A percentile compares a stretch with the other conserved stretches of the same genome.
Evolutionary conservation across 2,329 filamentous ascomycete species (phyloP).

Genomic region (Fusarium tuaranense): DNA sequence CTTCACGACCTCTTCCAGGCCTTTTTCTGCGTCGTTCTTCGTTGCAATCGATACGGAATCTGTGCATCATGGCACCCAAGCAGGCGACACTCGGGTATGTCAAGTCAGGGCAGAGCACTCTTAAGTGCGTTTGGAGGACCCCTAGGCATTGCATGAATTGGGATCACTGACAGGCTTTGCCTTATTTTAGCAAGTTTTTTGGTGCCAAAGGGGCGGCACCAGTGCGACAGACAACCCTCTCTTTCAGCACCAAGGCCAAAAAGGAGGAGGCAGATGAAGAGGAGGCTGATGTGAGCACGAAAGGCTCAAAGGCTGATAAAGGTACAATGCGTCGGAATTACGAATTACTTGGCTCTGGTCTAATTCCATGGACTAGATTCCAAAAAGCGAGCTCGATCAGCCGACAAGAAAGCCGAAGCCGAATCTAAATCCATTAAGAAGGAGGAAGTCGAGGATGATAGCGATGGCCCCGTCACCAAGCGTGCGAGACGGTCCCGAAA

Average conservation of each 20-base stretch:
- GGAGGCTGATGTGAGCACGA: conserved; percentile 45
- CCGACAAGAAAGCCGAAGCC: conserved; percentile 24
- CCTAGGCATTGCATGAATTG: background rate
- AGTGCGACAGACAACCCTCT: conserved; percentile 81
- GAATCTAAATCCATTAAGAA: conserved; percentile 41
- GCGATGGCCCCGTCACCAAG: conserved; percentile 72
- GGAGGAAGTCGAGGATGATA: conserved; percentile 63
- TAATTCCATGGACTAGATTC: conserved; percentile 48
- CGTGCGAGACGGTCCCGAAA: conserved; percentile 61
- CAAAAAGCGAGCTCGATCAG: conserved; percentile 59
- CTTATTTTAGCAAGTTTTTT: conserved; percentile 82
- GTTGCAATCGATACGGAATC: conserved; percentile 11
- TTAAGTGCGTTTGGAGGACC: conserved; percentile 69
- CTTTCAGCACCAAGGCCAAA: conserved; percentile 74
- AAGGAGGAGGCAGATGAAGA: conserved; percentile 50
- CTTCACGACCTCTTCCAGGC: conserved; percentile 9
- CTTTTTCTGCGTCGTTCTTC: conserved; percentile 15
- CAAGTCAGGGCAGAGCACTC: conserved; percentile 76
- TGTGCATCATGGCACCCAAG: conserved; percentile 64
- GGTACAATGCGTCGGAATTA: conserved; percentile 44
- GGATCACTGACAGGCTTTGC: conserved; percentile 14
- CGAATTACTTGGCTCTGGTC: background rate
- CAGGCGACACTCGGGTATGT: conserved; percentile 93
- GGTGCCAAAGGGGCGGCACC: conserved; percentile 67
- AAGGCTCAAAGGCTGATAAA: conserved; percentile 53